A percentile compares a stretch with the other conserved stretches of the same genome.
Conservation (phyloP, 2,329 filamentous ascomycete genomes). For the Epichloe typhina region DNA sequence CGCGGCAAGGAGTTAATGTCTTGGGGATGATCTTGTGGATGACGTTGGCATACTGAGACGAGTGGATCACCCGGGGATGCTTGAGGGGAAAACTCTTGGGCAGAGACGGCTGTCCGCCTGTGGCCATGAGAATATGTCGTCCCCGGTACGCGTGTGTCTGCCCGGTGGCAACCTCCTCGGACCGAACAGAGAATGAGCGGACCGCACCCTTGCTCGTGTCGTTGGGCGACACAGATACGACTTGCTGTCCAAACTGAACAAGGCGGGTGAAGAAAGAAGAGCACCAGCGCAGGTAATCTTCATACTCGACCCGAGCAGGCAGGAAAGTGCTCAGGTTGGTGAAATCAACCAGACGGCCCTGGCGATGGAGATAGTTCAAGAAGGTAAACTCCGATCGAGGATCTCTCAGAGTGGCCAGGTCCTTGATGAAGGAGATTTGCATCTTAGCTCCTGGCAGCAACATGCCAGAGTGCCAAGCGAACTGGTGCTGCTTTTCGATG, state of each 20-base stretch:
- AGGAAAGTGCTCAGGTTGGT: slow-evolving; percentile 84
- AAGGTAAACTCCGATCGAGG: slow-evolving; percentile 89
- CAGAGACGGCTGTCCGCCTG: slow-evolving; percentile 52
- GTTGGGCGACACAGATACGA: slow-evolving; percentile 55
- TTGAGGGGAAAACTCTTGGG: slow-evolving; percentile 55
- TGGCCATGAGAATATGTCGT: slow-evolving; percentile 51
- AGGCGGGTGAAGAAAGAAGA: slow-evolving; percentile 61
- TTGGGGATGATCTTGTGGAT: slow-evolving; percentile 47
- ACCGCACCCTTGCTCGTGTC: slow-evolving; percentile 28
- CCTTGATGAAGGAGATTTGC: slow-evolving; percentile 97
- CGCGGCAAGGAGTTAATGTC: slow-evolving; percentile 46
- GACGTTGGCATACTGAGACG: slow-evolving; percentile 65
- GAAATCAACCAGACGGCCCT: slow-evolving; percentile 75
- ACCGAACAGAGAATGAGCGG: slow-evolving; percentile 54
- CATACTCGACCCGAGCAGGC: slow-evolving; percentile 76
- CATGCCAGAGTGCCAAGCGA: slow-evolving; percentile 94
- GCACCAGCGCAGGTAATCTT: slow-evolving; percentile 93
- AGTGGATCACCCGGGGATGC: slow-evolving; percentile 70
- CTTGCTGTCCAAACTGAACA: slow-evolving; percentile 68
- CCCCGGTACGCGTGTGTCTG: slow-evolving; percentile 38
- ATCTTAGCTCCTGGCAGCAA: slow-evolving; percentile 84
- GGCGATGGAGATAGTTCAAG: slow-evolving; percentile 79
- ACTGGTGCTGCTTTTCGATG: slow-evolving; percentile 69
- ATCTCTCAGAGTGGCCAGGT: slow-evolving; percentile 78
- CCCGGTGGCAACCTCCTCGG: slow-evolving; percentile 47